Conservation (phyloP, 768 basidiomycete genomes). For the Macrolepiota fuliginosa region DNA sequence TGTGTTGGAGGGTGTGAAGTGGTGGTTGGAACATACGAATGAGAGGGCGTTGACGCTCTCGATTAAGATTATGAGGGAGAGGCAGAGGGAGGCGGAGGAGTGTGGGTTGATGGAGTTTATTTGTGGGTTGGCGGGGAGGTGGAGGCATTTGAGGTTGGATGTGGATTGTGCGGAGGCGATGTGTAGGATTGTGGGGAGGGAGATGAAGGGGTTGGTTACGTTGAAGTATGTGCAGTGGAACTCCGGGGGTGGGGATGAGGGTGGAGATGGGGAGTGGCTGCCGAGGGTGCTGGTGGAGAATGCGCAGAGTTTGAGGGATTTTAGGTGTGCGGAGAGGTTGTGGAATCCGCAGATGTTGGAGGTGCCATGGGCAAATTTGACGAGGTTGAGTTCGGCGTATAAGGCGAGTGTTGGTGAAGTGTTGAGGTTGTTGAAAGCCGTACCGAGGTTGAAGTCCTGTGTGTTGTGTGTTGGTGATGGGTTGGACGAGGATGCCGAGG, state of each 20-base stretch:
- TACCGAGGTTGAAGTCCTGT: background rate
- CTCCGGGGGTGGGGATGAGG: no score
- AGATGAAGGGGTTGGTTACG: background rate
- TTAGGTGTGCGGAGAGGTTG: background rate
- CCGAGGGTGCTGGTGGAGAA: background rate
- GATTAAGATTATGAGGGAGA: background rate
- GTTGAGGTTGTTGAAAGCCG: background rate
- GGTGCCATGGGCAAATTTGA: background rate
- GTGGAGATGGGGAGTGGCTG: no score
- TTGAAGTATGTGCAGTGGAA: background rate
- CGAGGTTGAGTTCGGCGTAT: background rate
- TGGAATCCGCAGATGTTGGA: background rate
- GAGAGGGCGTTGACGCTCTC: background rate
- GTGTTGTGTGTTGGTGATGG: background rate
- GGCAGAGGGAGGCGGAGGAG: background rate
- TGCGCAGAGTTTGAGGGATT: background rate
- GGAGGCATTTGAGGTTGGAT: background rate
- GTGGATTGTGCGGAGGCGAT: background rate
- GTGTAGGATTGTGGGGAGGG: background rate
- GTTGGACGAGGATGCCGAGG: background rate
- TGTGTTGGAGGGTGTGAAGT: background rate
- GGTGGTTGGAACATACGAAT: background rate
- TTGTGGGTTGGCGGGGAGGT: background rate
- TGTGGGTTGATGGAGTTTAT: slow-evolving; percentile 2
- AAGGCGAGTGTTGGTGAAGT: background rate